phyloP scores from a whole-genome alignment of 2,329 filamentous ascomycete species.

The Hypoxylon sp. region DNA sequence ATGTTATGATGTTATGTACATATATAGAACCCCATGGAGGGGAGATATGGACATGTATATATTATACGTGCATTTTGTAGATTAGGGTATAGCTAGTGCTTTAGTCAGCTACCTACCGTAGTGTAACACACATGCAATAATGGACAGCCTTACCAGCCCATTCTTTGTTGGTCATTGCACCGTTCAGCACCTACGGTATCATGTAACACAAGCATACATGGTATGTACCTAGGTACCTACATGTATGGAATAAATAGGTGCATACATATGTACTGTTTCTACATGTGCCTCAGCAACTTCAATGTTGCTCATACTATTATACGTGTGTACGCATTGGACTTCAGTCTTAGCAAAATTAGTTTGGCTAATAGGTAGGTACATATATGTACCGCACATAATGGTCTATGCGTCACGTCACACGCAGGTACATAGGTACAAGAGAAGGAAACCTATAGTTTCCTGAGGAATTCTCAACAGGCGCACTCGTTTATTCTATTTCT shows the following conservation, averaged over 20 bases:
- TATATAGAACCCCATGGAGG: conserved; percentile 20
- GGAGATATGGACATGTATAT: background rate
- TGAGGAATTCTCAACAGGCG: background rate
- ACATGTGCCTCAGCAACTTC: too few relatives aligned
- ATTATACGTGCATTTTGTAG: background rate
- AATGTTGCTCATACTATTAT: too few relatives aligned
- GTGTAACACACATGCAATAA: background rate
- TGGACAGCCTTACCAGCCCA: background rate
- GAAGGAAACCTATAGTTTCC: background rate
- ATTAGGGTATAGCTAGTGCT: background rate
- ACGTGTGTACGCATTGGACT: background rate
- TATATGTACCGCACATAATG: background rate
- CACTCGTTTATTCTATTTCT: conserved; percentile 17
- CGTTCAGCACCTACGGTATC: background rate
- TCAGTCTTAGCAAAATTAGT: too few relatives aligned
- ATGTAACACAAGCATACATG: too few relatives aligned
- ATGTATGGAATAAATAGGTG: too few relatives aligned
- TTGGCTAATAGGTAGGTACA: too few relatives aligned
- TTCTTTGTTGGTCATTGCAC: background rate
- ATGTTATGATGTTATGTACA: conserved; percentile 28
- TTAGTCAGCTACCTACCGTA: background rate
- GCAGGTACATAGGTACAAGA: background rate
- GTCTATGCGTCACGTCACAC: background rate
- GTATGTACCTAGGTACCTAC: too few relatives aligned
- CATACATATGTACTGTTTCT: too few relatives aligned